Conservation (phyloP, 73 alveolate species). For the Diophrys sp. region DNA sequence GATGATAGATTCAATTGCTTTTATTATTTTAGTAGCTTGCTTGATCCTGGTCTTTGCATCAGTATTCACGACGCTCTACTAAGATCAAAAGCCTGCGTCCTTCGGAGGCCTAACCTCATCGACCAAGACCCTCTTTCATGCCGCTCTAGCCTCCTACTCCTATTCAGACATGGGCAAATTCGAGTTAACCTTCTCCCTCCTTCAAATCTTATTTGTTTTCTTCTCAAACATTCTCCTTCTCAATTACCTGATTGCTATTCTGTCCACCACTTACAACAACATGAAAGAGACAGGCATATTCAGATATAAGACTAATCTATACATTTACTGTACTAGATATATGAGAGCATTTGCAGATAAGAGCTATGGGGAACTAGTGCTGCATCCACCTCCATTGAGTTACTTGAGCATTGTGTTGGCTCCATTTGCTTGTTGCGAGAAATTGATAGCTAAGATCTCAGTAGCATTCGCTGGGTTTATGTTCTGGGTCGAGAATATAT, state of each 20-base stretch:
- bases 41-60: slow-evolving; percentile 27
- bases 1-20: slow-evolving; percentile 33
- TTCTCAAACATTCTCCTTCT: slow-evolving; percentile 48
- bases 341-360: slow-evolving; percentile 22
- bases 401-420: slow-evolving; percentile 10
- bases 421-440: slow-evolving; percentile 20
- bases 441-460: slow-evolving; percentile 2
- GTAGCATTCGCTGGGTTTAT: slow-evolving; percentile 26
- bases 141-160: slow-evolving; percentile 37
- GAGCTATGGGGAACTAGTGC: slow-evolving; percentile 31
- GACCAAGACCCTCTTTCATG: slow-evolving; percentile 40
- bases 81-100: slow-evolving; percentile 24
- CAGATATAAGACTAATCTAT: slow-evolving; percentile 37
- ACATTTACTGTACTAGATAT: slow-evolving; percentile 38
- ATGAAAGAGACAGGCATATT: slow-evolving; percentile 58
- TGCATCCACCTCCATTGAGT: slow-evolving; percentile 55
- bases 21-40: slow-evolving; percentile 35
- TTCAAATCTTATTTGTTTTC: slow-evolving; percentile 38
- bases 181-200: slow-evolving; percentile 17
- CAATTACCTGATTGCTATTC: slow-evolving; percentile 57
- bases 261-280: slow-evolving; percentile 40
- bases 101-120: slow-evolving; percentile 27
- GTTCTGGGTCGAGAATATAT: slow-evolving; percentile 51
- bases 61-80: slow-evolving; percentile 46
- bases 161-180: slow-evolving; percentile 19